These are phyloP conservation scores for Acanthamoeba culbertsoni DNA, from an alignment of 208 protist species.

Conservation along the genomic window DNA sequence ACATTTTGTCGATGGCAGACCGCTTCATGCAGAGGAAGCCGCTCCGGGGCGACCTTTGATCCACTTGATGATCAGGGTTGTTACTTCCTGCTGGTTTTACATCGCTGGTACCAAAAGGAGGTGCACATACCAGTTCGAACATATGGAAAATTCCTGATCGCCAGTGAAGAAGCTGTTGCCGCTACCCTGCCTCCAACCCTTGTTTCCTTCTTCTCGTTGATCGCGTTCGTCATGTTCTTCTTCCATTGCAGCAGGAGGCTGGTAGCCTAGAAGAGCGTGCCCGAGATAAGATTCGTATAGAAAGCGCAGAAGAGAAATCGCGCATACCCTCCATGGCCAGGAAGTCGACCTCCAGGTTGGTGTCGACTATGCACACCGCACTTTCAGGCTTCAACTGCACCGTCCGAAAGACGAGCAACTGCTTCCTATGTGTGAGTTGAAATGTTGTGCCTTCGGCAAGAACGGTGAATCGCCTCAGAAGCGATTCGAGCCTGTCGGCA, in stretches of 20 bases:
- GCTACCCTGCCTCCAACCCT: neutral
- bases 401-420: neutral
- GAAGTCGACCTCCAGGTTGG: neutral
- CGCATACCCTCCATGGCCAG: neutral
- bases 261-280: neutral
- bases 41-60: neutral
- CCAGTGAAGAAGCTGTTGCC: neutral
- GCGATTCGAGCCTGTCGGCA: neutral
- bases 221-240: neutral
- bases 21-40: neutral
- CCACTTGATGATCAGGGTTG: neutral
- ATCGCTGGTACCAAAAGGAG: neutral
- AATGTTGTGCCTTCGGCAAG: neutral
- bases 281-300: neutral
- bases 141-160: neutral
- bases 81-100: neutral
- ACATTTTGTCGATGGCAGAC: neutral
- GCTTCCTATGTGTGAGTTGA: neutral
- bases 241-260: neutral
- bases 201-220: neutral
- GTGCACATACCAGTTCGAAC: neutral
- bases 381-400: neutral
- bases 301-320: neutral
- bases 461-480: neutral
- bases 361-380: neutral